Conservation (phyloP, 1,139 yeast species). For the Zygoascus meyerae region DNA sequence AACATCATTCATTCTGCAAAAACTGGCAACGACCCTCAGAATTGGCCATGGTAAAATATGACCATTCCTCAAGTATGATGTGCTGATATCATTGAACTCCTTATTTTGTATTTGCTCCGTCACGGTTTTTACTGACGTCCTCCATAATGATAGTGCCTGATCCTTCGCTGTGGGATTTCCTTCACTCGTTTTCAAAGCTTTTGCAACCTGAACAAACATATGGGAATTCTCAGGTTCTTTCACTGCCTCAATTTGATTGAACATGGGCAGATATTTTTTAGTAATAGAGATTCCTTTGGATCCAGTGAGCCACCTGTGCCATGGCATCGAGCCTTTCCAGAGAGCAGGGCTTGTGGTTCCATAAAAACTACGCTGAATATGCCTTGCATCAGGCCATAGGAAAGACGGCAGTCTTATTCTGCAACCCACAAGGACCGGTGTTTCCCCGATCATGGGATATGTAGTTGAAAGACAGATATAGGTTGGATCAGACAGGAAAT, state of each 20-base stretch:
- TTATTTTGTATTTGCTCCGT: not conserved
- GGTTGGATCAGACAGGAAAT: too few relatives aligned
- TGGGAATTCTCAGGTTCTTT: not conserved
- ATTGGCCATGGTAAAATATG: slow-evolving; percentile 1
- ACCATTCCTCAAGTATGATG: not conserved
- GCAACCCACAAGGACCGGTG: too few relatives aligned
- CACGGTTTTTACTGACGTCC: not conserved
- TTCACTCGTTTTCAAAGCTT: not conserved
- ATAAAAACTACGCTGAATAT: too few relatives aligned
- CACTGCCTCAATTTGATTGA: slow-evolving; percentile 5
- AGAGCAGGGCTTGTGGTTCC: not conserved
- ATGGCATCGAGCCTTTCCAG: slow-evolving; percentile 11
- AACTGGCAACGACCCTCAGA: slow-evolving; percentile 3
- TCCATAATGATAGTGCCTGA: not conserved
- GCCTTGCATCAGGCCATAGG: too few relatives aligned
- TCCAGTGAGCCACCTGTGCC: slow-evolving; percentile 16
- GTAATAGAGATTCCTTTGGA: slow-evolving; percentile 7
- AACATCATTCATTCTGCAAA: slow-evolving; percentile 3
- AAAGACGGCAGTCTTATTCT: too few relatives aligned
- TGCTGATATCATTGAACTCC: not conserved
- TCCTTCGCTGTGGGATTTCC: not conserved
- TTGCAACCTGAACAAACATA: not conserved
- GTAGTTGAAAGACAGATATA: too few relatives aligned
- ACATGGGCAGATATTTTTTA: slow-evolving; percentile 6
- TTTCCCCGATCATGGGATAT: too few relatives aligned